Conservation (phyloP, 2,329 filamentous ascomycete genomes). For the Dactylellina parvicollis region DNA sequence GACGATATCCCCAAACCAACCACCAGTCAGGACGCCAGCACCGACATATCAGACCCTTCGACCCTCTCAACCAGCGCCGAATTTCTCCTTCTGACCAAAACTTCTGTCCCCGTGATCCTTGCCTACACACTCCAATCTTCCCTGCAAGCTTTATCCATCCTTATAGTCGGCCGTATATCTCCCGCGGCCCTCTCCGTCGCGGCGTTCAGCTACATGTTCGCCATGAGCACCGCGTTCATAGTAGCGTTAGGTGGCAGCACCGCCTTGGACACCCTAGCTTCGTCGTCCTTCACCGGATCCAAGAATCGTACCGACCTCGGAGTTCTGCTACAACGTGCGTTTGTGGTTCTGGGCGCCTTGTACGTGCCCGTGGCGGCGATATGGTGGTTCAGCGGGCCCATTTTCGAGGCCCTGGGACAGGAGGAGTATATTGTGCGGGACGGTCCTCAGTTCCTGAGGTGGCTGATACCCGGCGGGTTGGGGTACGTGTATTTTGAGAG, state of each 20-base stretch:
- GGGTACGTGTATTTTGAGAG: slow-evolving; percentile 89
- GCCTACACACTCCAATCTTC: slow-evolving; percentile 88
- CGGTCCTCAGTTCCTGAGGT: slow-evolving; percentile 76
- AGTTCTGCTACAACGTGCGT: slow-evolving; percentile 77
- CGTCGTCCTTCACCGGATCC: slow-evolving; percentile 82
- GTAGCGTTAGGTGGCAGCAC: slow-evolving; percentile 86
- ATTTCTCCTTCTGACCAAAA: slow-evolving; percentile 74
- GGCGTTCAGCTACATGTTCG: slow-evolving; percentile 93
- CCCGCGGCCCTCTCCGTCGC: slow-evolving; percentile 82
- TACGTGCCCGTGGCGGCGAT: slow-evolving; percentile 75
- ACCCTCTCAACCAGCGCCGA: slow-evolving; percentile 63
- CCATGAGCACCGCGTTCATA: slow-evolving; percentile 87
- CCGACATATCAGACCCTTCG: neutral
- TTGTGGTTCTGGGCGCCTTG: slow-evolving; percentile 76
- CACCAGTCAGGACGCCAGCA: neutral
- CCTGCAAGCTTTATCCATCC: slow-evolving; percentile 81
- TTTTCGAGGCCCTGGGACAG: slow-evolving; percentile 80
- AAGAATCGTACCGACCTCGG: slow-evolving; percentile 81
- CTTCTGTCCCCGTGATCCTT: slow-evolving; percentile 79
- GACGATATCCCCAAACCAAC: neutral
- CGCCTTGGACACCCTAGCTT: slow-evolving; percentile 84
- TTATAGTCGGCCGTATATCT: slow-evolving; percentile 81
- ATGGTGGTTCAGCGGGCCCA: slow-evolving; percentile 78
- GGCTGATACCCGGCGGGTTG: slow-evolving; percentile 80
- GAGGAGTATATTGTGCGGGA: slow-evolving; percentile 79